Evolutionary conservation across 495 filamentous ascomycete genomes (phyloP), one percentile per base, ranked within the genome.

Genomic region (Penicillium daleae): DNA sequence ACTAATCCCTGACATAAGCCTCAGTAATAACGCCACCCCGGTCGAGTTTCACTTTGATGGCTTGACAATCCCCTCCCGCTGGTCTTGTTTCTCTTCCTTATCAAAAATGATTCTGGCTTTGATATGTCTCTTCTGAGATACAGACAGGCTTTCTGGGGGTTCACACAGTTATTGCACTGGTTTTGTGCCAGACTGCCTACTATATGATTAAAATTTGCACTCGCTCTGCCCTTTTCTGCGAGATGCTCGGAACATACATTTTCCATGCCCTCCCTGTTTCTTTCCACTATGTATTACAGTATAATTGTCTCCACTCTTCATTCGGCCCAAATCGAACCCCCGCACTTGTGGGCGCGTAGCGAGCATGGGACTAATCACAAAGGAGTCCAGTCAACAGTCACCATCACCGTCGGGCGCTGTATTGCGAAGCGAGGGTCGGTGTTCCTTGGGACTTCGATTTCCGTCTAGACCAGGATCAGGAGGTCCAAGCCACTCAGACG

Each of bases 281-380:
- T 27, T 50, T n/a, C 46, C 9, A 4, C 24, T n/a, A n/a, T n/a
- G n/a, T n/a, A n/a, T 24, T 21, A 0, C 0, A 15, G 22, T 1
- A 15, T 29, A 17, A 15, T 29, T 50, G 29, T 26, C 29, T 29
- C 46, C 46, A 21, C 46, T 17, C 46, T 6, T 3, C 17, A 6
- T 49, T 49, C 24, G 46, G 46, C 46, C 46, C 46, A 22, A 13
- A 27, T 7, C 24, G 13, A 29, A 12, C 24, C 24, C 46, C 46
- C 46, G 46, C 46, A 46, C 42, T 24, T 10, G 46, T 49, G 4
- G 46, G 46, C 46, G 46, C 46, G 26, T 50, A 50, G 46, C 46
- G 46, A 50, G 46, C 12, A 5, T 50, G 46, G 24, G 12, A 27
- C 46, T 26, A 26, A 49, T 27, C 46, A 49, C 40, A 44, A 44